These are phyloP conservation scores for Annulohypoxylon moriforme DNA, from an alignment of 495 filamentous ascomycete genomes.

Conservation along the genomic window DNA sequence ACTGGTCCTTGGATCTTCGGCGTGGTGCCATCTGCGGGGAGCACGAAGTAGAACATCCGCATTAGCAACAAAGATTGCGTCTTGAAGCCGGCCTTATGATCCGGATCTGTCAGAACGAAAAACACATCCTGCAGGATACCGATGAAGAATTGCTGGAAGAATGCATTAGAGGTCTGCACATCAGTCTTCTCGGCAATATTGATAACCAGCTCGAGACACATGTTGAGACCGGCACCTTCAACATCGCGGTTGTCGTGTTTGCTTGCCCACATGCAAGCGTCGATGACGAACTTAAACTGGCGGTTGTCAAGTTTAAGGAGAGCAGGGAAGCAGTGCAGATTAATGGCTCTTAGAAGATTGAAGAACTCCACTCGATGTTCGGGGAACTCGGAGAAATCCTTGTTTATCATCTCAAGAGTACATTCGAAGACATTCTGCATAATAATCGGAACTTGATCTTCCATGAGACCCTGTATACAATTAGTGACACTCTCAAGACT, in stretches of 20 bases:
- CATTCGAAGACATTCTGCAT: constrained; percentile 99
- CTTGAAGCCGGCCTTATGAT: constrained; percentile 99
- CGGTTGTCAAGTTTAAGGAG: constrained; percentile 91
- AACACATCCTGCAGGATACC: constrained; percentile 97
- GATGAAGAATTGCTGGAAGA: constrained; percentile 97
- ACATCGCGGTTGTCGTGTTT: constrained; percentile 99
- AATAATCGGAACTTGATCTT: constrained; percentile 95
- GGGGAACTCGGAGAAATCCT: constrained; percentile 98
- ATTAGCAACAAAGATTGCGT: constrained; percentile 92
- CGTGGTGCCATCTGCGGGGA: constrained; percentile 66
- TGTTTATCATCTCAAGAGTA: constrained; percentile 99
- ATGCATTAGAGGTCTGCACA: constrained; percentile 82
- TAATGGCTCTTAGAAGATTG: constrained; percentile 94
- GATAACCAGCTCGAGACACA: constrained; percentile 97
- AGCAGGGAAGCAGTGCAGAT: constrained; percentile 94
- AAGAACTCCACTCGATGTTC: constrained; percentile 99
- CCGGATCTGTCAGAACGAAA: constrained; percentile 96
- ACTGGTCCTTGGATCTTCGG: constrained; percentile 93
- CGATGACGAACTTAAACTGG: constrained; percentile 99
- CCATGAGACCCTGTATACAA: constrained; percentile 77
- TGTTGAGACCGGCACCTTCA: constrained; percentile 95
- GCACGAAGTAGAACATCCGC: constrained; percentile 94
- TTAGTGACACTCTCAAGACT: constrained; percentile 35
- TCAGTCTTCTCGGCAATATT: constrained; percentile 95
- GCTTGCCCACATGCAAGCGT: constrained; percentile 99